Base-by-base conservation (phyloP, 768 basidiomycete species). In the Cystobasidium tubakii region DNA sequence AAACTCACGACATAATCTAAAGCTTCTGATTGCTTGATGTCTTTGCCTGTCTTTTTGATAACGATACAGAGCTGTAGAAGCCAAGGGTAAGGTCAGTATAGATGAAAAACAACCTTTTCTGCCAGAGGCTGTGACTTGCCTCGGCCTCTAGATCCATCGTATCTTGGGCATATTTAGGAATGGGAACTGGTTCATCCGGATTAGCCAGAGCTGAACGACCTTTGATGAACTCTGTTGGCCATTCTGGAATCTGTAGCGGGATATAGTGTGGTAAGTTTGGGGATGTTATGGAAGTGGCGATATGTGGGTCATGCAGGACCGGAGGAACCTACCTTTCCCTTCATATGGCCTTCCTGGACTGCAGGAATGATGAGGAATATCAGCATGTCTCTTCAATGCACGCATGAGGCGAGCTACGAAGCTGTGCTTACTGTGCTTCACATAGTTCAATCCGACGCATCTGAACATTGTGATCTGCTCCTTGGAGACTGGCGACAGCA, bases 141-240 rank as follows among this genome's bases (percentile, higher is more conserved):
- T 71, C 69, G 17, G 69, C 69, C 36, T 71, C 69, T 7, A 71
- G 69, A 60, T 71, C 69, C 69, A 71, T 71, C 21, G 33, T 60
- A 31, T 71, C 69, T 39, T 71, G 69, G 6, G 69, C 69, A n/a
- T n/a, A 39, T 53, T 71, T 71, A 36, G 69, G 69, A n/a, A 71
- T 60, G n/a, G 43, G 42, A 31, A 62, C 55, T 1, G 69, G 53
- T 31, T 71, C 69, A 31, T 71, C 69, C 39, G 69, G 69, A 55
- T 71, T 71, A n/a, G 69, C 69, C 1, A 71, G 69, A 21, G 69
- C 50, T 4, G 69, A 71, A 36, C 69, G 69, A 39, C 69, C 69
- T 44, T 71, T 71, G 69, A 71, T 71, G 54, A 71, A 71, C 36
- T 71, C 54, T 13, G 69, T 71, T 39, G 69, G 69, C 69, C 69